Base-by-base conservation (phyloP, 176 grass and related monocot genomes). In the Poa pratensis region DNA sequence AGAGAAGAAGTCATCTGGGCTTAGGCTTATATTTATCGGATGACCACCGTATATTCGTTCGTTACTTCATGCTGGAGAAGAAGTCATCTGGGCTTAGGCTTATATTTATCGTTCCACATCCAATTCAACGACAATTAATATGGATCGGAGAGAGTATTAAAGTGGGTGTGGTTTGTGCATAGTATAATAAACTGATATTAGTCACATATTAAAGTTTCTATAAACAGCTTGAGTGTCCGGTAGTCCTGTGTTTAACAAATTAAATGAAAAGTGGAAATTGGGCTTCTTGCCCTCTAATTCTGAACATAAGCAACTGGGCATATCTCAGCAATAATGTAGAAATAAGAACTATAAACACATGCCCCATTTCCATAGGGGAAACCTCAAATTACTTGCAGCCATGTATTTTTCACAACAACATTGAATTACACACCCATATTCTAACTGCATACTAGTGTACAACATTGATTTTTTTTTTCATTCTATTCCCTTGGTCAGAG, bases 381-480 rank as follows among this genome's bases (percentile, higher is more conserved):
- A 28, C 72, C 50, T 51, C 11, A 55, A 85, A 53, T 66, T 65
- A 54, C n/a, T 37, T 78, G 50, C 35, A 42, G 50, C 74, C 60
- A 78, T 34, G 46, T 78, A 69, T 81, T 64, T 73, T 59, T 67
- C 79, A 48, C 24, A 50, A 35, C 69, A 66, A 50, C 85, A 75
- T 87, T 82, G 53, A 61, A 87, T 35, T 32, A 82, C 28, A 68
- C 23, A 82, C 24, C 52, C 59, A 46, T 9, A 37, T 27, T 68
- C 73, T 69, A 26, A 20, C 68, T 61, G 26, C 69, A 7, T 69
- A 43, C 42, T 43, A 58, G 10, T 55, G 46, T 88, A 84, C 75
- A 84, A 45, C 43, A 37, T 75, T 48, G 45, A 7, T 35, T 51
- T 74, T 24, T 35, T 49, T 59, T 69, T 80, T 34, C 26, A 77